phyloP scores from a whole-genome alignment of 2,329 filamentous ascomycete genomes.

The Hypoxylon sp. region DNA sequence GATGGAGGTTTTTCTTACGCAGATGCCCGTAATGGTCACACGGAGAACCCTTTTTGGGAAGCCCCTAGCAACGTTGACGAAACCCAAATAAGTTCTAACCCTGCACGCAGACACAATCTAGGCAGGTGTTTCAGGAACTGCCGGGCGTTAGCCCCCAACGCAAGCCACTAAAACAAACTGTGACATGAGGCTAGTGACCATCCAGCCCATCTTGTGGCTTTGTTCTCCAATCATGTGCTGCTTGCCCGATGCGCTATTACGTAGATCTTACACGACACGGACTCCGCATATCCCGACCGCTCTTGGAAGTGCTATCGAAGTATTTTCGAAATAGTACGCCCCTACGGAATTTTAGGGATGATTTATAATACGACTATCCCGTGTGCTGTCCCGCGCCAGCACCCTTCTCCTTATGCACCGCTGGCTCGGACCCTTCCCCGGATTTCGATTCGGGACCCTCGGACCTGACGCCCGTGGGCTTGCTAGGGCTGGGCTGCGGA shows the following conservation, averaged over 20 bases:
- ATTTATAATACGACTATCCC: conserved; percentile 2
- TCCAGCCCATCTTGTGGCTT: conserved; percentile 23
- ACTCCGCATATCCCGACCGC: conserved; percentile 16
- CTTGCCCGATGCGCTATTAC: conserved; percentile 28
- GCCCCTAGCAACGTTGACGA: conserved; percentile 8
- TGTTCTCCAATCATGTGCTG: conserved; percentile 22
- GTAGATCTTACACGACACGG: conserved; percentile 19
- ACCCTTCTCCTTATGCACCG: conserved; percentile 27
- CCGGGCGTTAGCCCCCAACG: conserved; percentile 26
- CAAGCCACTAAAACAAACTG: conserved; percentile 15
- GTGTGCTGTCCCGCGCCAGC: conserved; percentile 7
- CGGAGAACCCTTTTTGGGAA: conserved; percentile 26
- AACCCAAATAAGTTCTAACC: conserved; percentile 27
- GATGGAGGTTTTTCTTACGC: neutral
- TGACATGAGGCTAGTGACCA: conserved; percentile 18
- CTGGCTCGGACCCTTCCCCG: conserved; percentile 24
- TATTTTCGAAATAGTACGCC: conserved; percentile 1
- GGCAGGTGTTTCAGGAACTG: conserved; percentile 39
- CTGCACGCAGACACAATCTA: conserved; percentile 22
- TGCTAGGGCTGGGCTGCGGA: conserved; percentile 47
- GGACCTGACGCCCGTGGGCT: conserved; percentile 46
- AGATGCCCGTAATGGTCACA: conserved; percentile 15
- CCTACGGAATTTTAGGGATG: neutral
- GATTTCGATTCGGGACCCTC: conserved; percentile 52
- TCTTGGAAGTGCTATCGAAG: neutral